Evolutionary conservation across 257 asterid genomes (phyloP), one percentile per base, ranked within the genome.

Genomic region (Gardenia jasminoides): DNA sequence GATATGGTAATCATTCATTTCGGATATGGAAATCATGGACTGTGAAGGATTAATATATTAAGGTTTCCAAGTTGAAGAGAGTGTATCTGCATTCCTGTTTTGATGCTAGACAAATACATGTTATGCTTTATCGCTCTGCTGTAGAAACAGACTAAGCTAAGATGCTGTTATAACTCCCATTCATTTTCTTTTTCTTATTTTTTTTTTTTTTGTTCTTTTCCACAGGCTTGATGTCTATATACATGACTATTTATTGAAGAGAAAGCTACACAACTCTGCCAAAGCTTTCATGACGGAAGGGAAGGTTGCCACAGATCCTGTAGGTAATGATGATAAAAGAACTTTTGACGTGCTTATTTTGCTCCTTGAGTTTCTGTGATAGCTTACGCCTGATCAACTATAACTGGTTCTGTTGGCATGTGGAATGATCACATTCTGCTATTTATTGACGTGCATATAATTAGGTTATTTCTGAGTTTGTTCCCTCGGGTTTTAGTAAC

Each of bases 201-300:
- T 9, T 22, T 20, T 56, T 20, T 56, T 4, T 1, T 28, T 68
- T 62, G 28, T 70, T 24, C 39, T 20, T 5, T 78, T 46, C 16
- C 44, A 20, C 90, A 96, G 99, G 99, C 99, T 96, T 82, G 99
- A 96, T 86, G 99, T 96, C 79, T 96, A 96, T 89, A 96, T 96
- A 88, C 98, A 93, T 70, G 99, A 96, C 82, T 96, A 96, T 77
- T 81, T 96, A 80, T 84, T 94, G 90, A 96, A 96, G 92, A 84
- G 95, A 76, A 94, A 96, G 83, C 84, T 96, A 83, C 94, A 85
- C 75, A 89, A 90, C 83, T 93, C 99, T 46, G 99, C 99, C 15
- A 96, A 96, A 88, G 91, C 99, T 70, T 96, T 96, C 92, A 91
- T 96, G 99, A 81, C 98, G 0, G 99, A 96, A 80, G 98, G 98